A percentile compares a stretch with the other conserved stretches of the same genome.
phyloP scores from a whole-genome alignment of 2,329 filamentous ascomycete species.

The Cyclaneusma minus region DNA sequence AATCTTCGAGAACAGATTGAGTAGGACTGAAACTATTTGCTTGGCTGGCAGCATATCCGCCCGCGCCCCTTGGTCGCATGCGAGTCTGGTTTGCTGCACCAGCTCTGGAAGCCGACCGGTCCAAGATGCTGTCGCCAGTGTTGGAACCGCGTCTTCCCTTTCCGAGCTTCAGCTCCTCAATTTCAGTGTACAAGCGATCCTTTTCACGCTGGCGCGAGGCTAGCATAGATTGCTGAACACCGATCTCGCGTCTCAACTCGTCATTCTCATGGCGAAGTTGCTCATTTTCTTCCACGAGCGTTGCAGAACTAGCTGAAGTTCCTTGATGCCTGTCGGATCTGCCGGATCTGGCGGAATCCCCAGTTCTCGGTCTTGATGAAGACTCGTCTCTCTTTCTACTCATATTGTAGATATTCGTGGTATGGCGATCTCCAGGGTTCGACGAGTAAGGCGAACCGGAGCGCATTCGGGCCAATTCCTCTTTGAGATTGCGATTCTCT shows the following conservation, averaged over 20 bases:
- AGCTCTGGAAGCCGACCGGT: conserved; percentile 81
- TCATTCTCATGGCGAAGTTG: conserved; percentile 85
- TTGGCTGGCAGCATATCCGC: conserved; percentile 51
- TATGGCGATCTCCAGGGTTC: conserved; percentile 31
- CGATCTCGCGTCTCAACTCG: conserved; percentile 79
- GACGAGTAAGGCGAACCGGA: conserved; percentile 31
- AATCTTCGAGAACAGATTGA: conserved; percentile 40
- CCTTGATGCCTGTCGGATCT: too few species aligned
- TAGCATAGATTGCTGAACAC: conserved; percentile 93
- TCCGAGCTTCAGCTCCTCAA: conserved; percentile 86
- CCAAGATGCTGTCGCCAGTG: conserved; percentile 78
- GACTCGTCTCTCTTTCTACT: conserved; percentile 34
- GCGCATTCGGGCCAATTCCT: conserved; percentile 65
- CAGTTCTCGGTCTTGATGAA: conserved; percentile 31
- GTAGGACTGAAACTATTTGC: conserved; percentile 28
- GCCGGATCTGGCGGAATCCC: conserved; percentile 23
- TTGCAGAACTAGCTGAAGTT: conserved; percentile 37
- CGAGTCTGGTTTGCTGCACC: conserved; percentile 60
- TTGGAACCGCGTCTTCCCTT: conserved; percentile 57
- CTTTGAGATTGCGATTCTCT: conserved; percentile 68
- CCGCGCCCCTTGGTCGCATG: too few species aligned
- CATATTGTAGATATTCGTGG: conserved; percentile 52
- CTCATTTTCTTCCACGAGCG: conserved; percentile 51
- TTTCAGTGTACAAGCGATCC: conserved; percentile 88
- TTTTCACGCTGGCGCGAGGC: conserved; percentile 93